Evolutionary conservation across 495 filamentous ascomycete species (phyloP).

Genomic region (Penicillium riverlandense): DNA sequence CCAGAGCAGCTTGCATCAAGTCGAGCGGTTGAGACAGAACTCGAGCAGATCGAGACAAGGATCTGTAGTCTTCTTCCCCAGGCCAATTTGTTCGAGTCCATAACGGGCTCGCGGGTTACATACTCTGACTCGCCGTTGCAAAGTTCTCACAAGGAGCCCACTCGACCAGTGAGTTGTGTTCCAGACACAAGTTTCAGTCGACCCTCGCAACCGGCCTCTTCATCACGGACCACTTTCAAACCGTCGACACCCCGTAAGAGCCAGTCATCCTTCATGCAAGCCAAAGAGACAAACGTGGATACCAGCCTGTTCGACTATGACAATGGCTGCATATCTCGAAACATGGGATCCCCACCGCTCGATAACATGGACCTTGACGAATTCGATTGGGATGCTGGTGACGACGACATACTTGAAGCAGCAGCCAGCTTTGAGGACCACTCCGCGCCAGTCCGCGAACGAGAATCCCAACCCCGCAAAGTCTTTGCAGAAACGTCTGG

Average conservation of each 20-base stretch:
- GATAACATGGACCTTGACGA: slow-evolving; percentile 41
- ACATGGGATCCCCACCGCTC: slow-evolving; percentile 37
- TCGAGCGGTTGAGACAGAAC: slow-evolving; percentile 24
- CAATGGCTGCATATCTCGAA: slow-evolving; percentile 30
- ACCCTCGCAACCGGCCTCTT: not conserved
- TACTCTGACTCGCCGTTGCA: not conserved
- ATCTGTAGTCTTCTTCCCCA: slow-evolving; percentile 24
- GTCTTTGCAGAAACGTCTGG: slow-evolving; percentile 51
- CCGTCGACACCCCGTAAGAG: not conserved
- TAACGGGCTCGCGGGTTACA: not conserved
- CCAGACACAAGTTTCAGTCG: not conserved
- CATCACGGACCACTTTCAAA: slow-evolving; percentile 1
- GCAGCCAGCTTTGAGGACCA: slow-evolving; percentile 49
- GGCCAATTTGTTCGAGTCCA: slow-evolving; percentile 11
- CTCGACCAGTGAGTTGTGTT: too few relatives aligned
- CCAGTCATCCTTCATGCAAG: slow-evolving; percentile 3
- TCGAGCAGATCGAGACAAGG: slow-evolving; percentile 24
- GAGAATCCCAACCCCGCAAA: slow-evolving; percentile 23
- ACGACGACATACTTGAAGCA: slow-evolving; percentile 62
- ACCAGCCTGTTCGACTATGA: slow-evolving; percentile 10
- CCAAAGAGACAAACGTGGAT: slow-evolving; percentile 2
- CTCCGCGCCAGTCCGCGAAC: slow-evolving; percentile 14
- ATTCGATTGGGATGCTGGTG: slow-evolving; percentile 58
- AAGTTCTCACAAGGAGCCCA: too few relatives aligned
- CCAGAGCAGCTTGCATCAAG: slow-evolving; percentile 30